A percentile compares a stretch with the other conserved stretches of the same genome.
Evolutionary conservation across 2,329 filamentous ascomycete genomes (phyloP).

Genomic region (Exophiala alcalophila): DNA sequence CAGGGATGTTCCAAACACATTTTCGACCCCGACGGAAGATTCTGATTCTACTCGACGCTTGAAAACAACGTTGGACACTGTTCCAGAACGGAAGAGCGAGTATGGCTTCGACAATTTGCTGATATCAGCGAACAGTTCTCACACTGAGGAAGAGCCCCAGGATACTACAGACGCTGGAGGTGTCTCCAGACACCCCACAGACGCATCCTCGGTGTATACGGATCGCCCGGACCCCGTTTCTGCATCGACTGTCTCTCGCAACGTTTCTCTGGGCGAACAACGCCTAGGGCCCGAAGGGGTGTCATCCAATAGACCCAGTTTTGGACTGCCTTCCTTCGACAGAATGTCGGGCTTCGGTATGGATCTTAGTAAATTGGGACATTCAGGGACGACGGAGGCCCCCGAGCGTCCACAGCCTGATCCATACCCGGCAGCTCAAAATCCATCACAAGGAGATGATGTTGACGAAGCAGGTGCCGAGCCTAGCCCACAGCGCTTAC

Average conservation of each 20-base stretch:
- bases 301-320: slow-evolving; percentile 4
- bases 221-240: slow-evolving; percentile 29
- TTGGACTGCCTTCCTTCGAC: slow-evolving; percentile 19
- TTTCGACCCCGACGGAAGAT: slow-evolving; percentile 28
- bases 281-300: slow-evolving; percentile 2
- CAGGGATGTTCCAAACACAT: slow-evolving; percentile 7
- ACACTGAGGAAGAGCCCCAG: slow-evolving; percentile 17
- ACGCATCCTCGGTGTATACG: slow-evolving; percentile 29
- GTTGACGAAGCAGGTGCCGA: neutral
- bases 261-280: slow-evolving; percentile 15
- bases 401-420: neutral
- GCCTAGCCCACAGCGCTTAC: slow-evolving; percentile 34
- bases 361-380: slow-evolving; percentile 14
- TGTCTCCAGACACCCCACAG: slow-evolving; percentile 22
- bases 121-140: slow-evolving; percentile 7
- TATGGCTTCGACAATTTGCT: slow-evolving; percentile 52
- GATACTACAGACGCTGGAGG: slow-evolving; percentile 11
- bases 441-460: neutral
- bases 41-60: slow-evolving; percentile 39
- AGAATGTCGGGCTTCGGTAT: slow-evolving; percentile 27
- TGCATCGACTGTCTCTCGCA: slow-evolving; percentile 20
- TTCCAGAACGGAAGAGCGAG: slow-evolving; percentile 59
- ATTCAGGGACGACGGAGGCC: neutral
- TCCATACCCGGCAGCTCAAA: neutral
- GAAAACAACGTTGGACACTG: slow-evolving; percentile 50